Conservation (phyloP, 352 stramenopile genomes). For the Globisporangium spinosum region DNA sequence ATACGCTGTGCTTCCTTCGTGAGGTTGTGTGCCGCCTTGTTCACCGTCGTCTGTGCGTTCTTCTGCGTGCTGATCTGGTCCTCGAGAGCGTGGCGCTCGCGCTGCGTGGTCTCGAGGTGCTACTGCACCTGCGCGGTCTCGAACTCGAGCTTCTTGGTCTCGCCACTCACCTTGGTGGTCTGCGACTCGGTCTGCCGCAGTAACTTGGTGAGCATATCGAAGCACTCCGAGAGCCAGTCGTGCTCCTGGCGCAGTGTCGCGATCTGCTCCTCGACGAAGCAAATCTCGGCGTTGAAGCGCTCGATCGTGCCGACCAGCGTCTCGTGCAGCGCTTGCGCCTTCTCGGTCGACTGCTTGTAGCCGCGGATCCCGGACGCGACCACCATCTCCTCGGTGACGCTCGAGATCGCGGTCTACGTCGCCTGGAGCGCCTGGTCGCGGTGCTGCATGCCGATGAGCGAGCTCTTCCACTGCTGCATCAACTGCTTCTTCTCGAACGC, state of each 20-base stretch:
- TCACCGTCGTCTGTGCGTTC: slow-evolving; percentile 85
- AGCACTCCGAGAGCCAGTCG: slow-evolving; percentile 73
- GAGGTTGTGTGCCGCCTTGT: slow-evolving; percentile 92
- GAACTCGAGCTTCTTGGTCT: slow-evolving; percentile 69
- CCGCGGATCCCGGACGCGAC: slow-evolving; percentile 85
- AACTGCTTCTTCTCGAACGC: slow-evolving; percentile 95
- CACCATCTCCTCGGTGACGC: slow-evolving; percentile 71
- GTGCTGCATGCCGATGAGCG: slow-evolving; percentile 88
- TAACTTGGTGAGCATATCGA: slow-evolving; percentile 86
- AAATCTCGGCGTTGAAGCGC: slow-evolving; percentile 78
- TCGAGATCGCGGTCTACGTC: slow-evolving; percentile 82
- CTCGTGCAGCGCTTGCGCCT: slow-evolving; percentile 82
- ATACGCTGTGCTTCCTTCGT: slow-evolving; percentile 73
- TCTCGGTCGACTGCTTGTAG: slow-evolving; percentile 83
- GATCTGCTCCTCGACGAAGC: slow-evolving; percentile 73
- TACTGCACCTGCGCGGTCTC: slow-evolving; percentile 63
- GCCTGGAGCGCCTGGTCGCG: slow-evolving; percentile 91
- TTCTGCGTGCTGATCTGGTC: slow-evolving; percentile 74
- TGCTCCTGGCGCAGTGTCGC: slow-evolving; percentile 53
- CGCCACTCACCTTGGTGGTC: slow-evolving; percentile 49
- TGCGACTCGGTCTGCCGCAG: slow-evolving; percentile 87
- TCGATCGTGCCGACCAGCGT: slow-evolving; percentile 80
- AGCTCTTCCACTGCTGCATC: slow-evolving; percentile 94
- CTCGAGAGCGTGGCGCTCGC: slow-evolving; percentile 87
- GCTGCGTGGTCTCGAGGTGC: slow-evolving; percentile 83